Conservation (phyloP, 495 filamentous ascomycete genomes). For the Parmelia sp. region DNA sequence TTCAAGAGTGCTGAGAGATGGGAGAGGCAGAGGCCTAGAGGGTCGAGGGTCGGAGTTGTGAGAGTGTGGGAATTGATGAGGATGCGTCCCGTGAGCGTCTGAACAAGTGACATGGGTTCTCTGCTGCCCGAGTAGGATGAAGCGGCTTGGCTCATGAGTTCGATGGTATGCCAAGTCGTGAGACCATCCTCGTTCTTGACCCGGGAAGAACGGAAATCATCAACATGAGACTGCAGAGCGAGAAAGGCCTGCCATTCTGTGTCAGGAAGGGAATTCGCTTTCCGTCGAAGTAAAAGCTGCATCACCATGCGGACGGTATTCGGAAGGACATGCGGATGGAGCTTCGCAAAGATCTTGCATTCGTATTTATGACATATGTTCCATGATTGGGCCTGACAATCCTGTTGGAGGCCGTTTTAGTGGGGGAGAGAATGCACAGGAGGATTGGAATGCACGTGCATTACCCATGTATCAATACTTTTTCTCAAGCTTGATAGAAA, state of each 20-base stretch:
- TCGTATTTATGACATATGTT: slow-evolving; percentile 53
- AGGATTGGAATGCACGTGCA: not conserved
- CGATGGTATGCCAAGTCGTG: slow-evolving; percentile 42
- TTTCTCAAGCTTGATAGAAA: slow-evolving; percentile 12
- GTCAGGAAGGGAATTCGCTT: slow-evolving; percentile 31
- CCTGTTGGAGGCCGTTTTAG: slow-evolving; percentile 32
- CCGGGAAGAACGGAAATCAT: slow-evolving; percentile 10
- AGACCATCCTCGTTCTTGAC: slow-evolving; percentile 34
- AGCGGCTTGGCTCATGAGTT: slow-evolving; percentile 49
- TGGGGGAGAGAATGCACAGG: not conserved
- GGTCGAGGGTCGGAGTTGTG: slow-evolving; percentile 49
- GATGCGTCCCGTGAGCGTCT: slow-evolving; percentile 46
- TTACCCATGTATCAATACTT: slow-evolving; percentile 14
- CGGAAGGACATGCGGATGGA: slow-evolving; percentile 47
- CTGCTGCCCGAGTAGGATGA: slow-evolving; percentile 44
- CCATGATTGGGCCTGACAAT: slow-evolving; percentile 59
- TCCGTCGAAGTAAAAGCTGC: slow-evolving; percentile 43
- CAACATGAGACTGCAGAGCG: slow-evolving; percentile 43
- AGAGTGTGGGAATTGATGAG: slow-evolving; percentile 58
- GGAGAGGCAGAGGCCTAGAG: slow-evolving; percentile 52
- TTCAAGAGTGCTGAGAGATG: slow-evolving; percentile 55
- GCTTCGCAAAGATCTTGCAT: slow-evolving; percentile 47
- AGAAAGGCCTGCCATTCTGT: slow-evolving; percentile 39
- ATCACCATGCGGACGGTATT: slow-evolving; percentile 51
- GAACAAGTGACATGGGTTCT: slow-evolving; percentile 49